phyloP scores from a whole-genome alignment of 1,284 basidiomycete species.

The Megacollybia platyphylla region DNA sequence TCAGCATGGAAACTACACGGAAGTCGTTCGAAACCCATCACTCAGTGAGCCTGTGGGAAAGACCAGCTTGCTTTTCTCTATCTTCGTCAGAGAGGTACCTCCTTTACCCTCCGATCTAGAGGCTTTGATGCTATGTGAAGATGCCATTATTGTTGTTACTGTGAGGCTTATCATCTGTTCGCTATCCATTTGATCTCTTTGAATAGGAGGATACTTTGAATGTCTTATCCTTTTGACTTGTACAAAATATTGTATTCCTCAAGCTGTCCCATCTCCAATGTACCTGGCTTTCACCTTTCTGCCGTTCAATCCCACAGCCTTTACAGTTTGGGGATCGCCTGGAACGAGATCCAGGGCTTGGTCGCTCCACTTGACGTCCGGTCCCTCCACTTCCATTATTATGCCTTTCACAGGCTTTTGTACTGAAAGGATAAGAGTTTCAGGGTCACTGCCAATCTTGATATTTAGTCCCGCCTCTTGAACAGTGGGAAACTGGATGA shows the following conservation, averaged over 20 bases:
- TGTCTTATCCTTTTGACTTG: too few relatives aligned
- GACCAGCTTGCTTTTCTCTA: neutral
- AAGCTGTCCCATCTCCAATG: slow-evolving; percentile 48
- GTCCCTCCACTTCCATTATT: slow-evolving; percentile 64
- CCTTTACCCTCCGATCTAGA: neutral
- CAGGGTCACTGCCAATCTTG: slow-evolving; percentile 37
- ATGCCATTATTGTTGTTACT: slow-evolving; percentile 5
- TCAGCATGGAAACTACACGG: neutral
- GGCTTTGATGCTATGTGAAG: slow-evolving; percentile 8
- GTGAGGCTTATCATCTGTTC: slow-evolving; percentile 4
- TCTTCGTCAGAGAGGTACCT: neutral
- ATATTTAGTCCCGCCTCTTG: slow-evolving; percentile 46
- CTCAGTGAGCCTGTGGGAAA: too few relatives aligned
- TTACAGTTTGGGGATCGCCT: slow-evolving; percentile 62
- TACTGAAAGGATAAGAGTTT: slow-evolving; percentile 47
- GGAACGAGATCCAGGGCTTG: slow-evolving; percentile 83
- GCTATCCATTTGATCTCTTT: neutral
- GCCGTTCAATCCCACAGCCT: slow-evolving; percentile 51
- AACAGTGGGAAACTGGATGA: slow-evolving; percentile 64
- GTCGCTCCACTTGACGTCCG: slow-evolving; percentile 68
- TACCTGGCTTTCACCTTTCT: slow-evolving; percentile 54
- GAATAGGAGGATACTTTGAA: too few relatives aligned
- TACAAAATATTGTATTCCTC: too few relatives aligned
- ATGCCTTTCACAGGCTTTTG: slow-evolving; percentile 75
- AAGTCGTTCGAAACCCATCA: neutral